These are phyloP conservation scores for Termitomyces titanicus DNA, from an alignment of 768 basidiomycete species.

Conservation along the genomic window DNA sequence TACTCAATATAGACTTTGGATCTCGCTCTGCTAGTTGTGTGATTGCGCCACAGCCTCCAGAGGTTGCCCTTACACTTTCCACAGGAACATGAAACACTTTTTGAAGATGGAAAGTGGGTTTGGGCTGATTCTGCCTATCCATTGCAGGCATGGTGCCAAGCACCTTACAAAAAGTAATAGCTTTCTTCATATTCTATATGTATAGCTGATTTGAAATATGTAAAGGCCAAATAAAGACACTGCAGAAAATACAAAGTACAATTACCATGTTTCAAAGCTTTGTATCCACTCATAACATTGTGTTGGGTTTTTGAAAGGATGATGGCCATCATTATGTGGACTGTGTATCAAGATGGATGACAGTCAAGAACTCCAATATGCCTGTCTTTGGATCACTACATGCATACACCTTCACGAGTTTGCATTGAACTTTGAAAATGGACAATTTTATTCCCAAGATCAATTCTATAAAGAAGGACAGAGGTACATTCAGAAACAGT, in stretches of 20 bases:
- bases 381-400: constrained; percentile 24
- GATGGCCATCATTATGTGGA: constrained; percentile 22
- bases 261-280: constrained; percentile 24
- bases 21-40: too few species aligned
- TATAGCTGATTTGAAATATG: too few species aligned
- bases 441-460: background rate
- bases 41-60: too few species aligned
- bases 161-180: constrained; percentile 19
- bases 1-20: too few species aligned
- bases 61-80: too few species aligned
- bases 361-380: constrained; percentile 11
- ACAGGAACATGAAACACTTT: constrained; percentile 18
- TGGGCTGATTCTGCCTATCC: constrained; percentile 40
- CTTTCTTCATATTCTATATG: too few species aligned
- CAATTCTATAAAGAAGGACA: background rate
- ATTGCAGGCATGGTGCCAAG: background rate
- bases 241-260: constrained; percentile 16
- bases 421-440: constrained; percentile 10
- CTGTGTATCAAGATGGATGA: constrained; percentile 22
- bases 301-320: constrained; percentile 28
- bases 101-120: constrained; percentile 24
- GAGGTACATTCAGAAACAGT: background rate
- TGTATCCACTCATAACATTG: constrained; percentile 28
- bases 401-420: constrained; percentile 29
- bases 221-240: constrained; percentile 16